Conservation (phyloP, 2,329 filamentous ascomycete species). For the Sodiomyces alkalinus region DNA sequence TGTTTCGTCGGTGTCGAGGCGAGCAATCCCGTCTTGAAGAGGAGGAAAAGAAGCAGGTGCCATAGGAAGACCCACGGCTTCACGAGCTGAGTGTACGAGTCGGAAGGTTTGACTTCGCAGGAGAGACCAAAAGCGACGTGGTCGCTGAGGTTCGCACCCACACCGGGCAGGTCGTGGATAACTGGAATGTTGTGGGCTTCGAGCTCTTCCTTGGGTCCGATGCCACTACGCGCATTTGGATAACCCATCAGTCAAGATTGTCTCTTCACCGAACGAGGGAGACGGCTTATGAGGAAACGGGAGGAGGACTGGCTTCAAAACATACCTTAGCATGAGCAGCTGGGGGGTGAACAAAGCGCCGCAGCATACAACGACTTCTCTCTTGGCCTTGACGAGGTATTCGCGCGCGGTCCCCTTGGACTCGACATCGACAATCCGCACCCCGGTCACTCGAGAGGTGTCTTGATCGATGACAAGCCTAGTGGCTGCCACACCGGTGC, state of each 20-base stretch:
- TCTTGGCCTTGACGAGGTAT: slow-evolving; percentile 10
- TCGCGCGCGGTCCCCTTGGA: slow-evolving; percentile 3
- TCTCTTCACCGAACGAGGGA: no score
- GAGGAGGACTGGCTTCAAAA: no score
- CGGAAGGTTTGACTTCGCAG: slow-evolving; percentile 11
- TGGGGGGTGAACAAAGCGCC: slow-evolving; percentile 16
- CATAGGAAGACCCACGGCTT: slow-evolving; percentile 11
- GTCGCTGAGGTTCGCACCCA: slow-evolving; percentile 13
- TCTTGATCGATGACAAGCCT: slow-evolving; percentile 11
- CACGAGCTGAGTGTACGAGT: slow-evolving; percentile 11
- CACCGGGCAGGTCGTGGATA: slow-evolving; percentile 11
- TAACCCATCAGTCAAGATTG: not conserved
- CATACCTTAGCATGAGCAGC: slow-evolving; percentile 14
- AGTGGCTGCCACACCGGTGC: slow-evolving; percentile 14
- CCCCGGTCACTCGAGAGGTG: slow-evolving; percentile 10
- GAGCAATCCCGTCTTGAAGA: slow-evolving; percentile 14
- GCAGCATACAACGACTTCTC: slow-evolving; percentile 16
- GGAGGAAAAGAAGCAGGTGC: slow-evolving; percentile 14
- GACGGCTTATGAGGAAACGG: no score
- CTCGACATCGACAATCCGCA: slow-evolving; percentile 9
- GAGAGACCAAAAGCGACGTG: slow-evolving; percentile 14
- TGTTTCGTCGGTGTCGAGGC: slow-evolving; percentile 7
- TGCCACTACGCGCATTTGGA: slow-evolving; percentile 11
- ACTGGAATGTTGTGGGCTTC: slow-evolving; percentile 10
- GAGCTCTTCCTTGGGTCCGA: slow-evolving; percentile 12